Evolutionary conservation across 2,329 filamentous ascomycete genomes (phyloP).

Genomic region (Fusarium duplospermum): DNA sequence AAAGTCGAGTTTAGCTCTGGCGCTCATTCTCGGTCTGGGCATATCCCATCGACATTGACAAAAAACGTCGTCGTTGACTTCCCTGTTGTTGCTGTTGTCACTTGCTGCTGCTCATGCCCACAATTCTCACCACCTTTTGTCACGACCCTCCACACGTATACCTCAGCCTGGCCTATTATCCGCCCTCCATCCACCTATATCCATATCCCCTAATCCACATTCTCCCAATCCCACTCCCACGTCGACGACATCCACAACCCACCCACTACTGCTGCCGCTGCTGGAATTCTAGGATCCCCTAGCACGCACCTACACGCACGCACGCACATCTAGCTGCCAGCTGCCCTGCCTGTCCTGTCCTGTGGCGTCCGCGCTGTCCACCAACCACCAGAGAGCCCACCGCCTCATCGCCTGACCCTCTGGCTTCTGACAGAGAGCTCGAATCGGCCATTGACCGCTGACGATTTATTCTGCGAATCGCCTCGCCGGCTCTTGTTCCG

Average conservation of each 20-base stretch:
- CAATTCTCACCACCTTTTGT: slow-evolving; percentile 7
- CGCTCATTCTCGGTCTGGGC: neutral
- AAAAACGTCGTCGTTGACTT: neutral
- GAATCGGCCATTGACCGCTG: slow-evolving; percentile 38
- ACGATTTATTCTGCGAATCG: slow-evolving; percentile 43
- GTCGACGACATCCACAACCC: slow-evolving; percentile 13
- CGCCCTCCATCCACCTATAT: slow-evolving; percentile 4
- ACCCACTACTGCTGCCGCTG: slow-evolving; percentile 5
- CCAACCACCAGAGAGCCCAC: slow-evolving; percentile 34
- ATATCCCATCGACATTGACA: neutral
- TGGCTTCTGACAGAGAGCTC: slow-evolving; percentile 20
- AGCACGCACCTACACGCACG: neutral
- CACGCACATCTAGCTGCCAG: neutral
- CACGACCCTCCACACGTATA: slow-evolving; percentile 6
- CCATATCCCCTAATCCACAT: slow-evolving; percentile 25
- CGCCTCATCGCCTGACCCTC: slow-evolving; percentile 41
- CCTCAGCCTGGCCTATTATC: slow-evolving; percentile 11
- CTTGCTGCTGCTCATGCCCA: neutral
- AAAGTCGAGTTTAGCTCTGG: neutral
- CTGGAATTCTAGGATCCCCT: slow-evolving; percentile 9
- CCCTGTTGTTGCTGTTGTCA: neutral
- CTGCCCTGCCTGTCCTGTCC: slow-evolving; percentile 17
- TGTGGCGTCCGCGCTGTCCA: slow-evolving; percentile 29
- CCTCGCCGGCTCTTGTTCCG: slow-evolving; percentile 27
- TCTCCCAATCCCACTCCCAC: slow-evolving; percentile 13